Conservation (phyloP, 306 rosid species). For the Myrica gale region DNA sequence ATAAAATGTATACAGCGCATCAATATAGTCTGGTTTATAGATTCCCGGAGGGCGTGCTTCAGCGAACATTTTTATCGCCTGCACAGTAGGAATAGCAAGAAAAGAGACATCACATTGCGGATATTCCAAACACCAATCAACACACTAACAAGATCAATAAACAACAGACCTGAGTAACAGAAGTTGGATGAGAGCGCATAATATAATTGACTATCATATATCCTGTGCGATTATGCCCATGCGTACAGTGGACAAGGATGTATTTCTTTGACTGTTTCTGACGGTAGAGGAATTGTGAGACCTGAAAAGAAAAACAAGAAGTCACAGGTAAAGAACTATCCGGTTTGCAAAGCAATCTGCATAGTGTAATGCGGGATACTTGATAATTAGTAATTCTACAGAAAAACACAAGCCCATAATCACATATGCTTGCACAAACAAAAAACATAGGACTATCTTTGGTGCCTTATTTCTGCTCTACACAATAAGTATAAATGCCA, state of each 20-base stretch:
- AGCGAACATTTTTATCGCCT: slow-evolving; percentile 82
- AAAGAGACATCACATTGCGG: slow-evolving; percentile 8
- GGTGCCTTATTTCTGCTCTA: neutral
- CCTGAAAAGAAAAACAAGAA: slow-evolving; percentile 49
- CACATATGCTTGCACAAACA: neutral
- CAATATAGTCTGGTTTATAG: slow-evolving; percentile 91
- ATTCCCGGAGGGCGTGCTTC: slow-evolving; percentile 98
- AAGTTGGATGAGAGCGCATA: slow-evolving; percentile 69
- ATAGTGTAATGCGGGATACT: neutral
- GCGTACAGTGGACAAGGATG: slow-evolving; percentile 98
- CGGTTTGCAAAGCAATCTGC: neutral
- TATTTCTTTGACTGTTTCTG: slow-evolving; percentile 84
- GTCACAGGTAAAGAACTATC: slow-evolving; percentile 11
- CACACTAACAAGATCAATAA: slow-evolving; percentile 16
- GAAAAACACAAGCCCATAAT: neutral
- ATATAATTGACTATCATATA: slow-evolving; percentile 91
- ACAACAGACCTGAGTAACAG: slow-evolving; percentile 78
- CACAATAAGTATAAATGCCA: neutral
- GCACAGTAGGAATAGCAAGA: slow-evolving; percentile 33
- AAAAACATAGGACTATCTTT: neutral
- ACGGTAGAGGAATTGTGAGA: slow-evolving; percentile 69
- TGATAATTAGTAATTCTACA: neutral
- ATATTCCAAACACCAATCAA: slow-evolving; percentile 16
- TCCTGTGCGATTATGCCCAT: slow-evolving; percentile 99
- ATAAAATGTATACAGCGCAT: slow-evolving; percentile 79